phyloP scores from a whole-genome alignment of 352 stramenopile species.

The Phytophthora sojae region DNA sequence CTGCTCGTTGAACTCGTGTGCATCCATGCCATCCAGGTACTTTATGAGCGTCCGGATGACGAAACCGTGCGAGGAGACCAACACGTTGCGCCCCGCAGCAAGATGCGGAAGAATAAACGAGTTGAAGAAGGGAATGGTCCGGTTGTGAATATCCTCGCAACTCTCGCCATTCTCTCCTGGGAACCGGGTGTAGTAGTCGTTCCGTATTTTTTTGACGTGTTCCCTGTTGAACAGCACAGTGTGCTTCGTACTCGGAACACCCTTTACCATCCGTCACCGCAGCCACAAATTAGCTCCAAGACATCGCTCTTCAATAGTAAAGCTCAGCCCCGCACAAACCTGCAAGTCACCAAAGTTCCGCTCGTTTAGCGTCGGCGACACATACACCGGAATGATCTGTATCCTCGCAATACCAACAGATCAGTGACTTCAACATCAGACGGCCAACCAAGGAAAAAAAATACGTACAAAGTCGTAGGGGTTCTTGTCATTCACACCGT shows the following conservation, averaged over 20 bases:
- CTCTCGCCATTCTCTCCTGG: conserved; percentile 82
- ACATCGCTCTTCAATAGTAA: neutral
- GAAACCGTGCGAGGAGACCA: conserved; percentile 85
- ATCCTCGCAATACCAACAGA: conserved; percentile 9
- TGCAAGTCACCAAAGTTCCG: conserved; percentile 86
- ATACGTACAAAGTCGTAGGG: conserved; percentile 81
- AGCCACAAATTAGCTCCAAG: conserved; percentile 5
- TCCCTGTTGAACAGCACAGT: conserved; percentile 80
- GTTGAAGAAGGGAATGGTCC: conserved; percentile 81
- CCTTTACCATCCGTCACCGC: conserved; percentile 30
- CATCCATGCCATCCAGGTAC: conserved; percentile 81
- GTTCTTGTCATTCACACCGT: conserved; percentile 79
- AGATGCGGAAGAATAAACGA: conserved; percentile 82
- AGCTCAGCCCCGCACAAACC: conserved; percentile 20
- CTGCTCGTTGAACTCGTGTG: conserved; percentile 77
- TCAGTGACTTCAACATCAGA: conserved; percentile 22
- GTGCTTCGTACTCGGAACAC: conserved; percentile 78
- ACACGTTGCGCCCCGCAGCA: conserved; percentile 73
- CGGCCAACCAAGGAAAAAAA: neutral
- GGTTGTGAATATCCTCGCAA: conserved; percentile 82
- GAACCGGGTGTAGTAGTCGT: conserved; percentile 85
- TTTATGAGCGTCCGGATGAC: conserved; percentile 90
- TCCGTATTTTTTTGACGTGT: conserved; percentile 79
- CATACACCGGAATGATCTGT: conserved; percentile 82
- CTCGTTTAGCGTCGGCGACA: conserved; percentile 82